Conservation (phyloP, 208 protist genomes). For the Crithidia expoeki region DNA sequence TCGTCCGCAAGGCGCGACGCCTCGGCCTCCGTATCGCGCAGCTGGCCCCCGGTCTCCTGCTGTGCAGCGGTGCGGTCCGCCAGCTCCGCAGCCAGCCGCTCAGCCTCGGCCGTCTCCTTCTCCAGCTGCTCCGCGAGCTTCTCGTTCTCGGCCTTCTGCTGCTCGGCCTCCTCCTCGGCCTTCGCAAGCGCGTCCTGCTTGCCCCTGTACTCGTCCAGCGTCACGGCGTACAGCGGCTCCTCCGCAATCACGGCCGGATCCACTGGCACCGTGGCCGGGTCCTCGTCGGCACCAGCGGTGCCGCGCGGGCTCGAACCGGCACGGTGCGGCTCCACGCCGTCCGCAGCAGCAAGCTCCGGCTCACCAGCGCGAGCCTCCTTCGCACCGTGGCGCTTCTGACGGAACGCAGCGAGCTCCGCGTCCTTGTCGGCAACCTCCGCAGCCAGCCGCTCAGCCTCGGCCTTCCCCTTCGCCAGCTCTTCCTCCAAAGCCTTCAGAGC, state of each 20-base stretch:
- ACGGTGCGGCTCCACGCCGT: background rate
- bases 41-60: background rate
- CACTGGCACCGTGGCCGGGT: conserved; percentile 12
- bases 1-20: conserved; percentile 9
- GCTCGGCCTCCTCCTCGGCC: background rate
- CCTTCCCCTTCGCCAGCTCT: background rate
- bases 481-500: background rate
- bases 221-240: conserved; percentile 33
- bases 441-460: conserved; percentile 2
- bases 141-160: background rate
- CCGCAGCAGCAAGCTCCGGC: conserved; percentile 5
- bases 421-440: conserved; percentile 6
- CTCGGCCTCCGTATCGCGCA: background rate
- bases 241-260: conserved; percentile 25
- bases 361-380: conserved; percentile 23
- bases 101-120: conserved; percentile 12
- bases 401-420: conserved; percentile 34
- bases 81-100: background rate
- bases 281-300: background rate
- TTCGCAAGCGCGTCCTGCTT: background rate
- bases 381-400: conserved; percentile 35
- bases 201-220: conserved; percentile 27
- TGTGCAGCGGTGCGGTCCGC: conserved; percentile 9
- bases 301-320: too few species aligned
- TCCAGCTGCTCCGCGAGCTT: conserved; percentile 19